Percentiles rank a stretch among this genome's conserved stretches.
Conservation (phyloP, 768 basidiomycete species). For the Tubosaeta sp. region DNA sequence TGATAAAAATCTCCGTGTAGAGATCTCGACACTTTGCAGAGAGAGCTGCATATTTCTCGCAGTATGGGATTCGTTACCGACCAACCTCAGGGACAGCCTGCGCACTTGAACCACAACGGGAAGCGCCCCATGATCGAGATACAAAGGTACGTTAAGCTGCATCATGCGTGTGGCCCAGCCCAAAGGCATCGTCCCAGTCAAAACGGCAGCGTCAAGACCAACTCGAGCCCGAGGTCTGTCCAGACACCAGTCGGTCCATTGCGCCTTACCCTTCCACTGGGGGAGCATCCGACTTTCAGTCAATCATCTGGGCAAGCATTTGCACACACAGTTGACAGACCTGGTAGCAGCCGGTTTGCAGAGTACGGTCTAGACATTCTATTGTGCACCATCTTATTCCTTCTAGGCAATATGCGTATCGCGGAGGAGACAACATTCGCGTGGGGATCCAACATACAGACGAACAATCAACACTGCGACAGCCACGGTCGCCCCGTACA, state of each 20-base stretch:
- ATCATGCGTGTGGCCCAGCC: background rate
- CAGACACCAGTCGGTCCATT: conserved; percentile 54
- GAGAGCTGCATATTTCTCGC: conserved; percentile 49
- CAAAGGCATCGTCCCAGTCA: conserved; percentile 11
- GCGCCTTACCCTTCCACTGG: conserved; percentile 63
- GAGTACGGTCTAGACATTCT: conserved; percentile 35
- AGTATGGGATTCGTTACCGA: conserved; percentile 26
- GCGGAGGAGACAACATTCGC: conserved; percentile 43
- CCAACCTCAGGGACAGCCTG: conserved; percentile 32
- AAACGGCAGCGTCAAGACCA: conserved; percentile 26
- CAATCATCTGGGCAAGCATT: conserved; percentile 15
- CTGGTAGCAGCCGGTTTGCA: conserved; percentile 47
- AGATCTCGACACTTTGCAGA: conserved; percentile 43
- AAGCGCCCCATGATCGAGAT: conserved; percentile 56
- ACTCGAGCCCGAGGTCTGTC: conserved; percentile 61
- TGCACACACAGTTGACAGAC: conserved; percentile 31
- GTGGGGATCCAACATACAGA: conserved; percentile 38
- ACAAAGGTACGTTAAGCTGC: conserved; percentile 35
- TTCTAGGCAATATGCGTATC: conserved; percentile 65
- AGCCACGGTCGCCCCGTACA: conserved; percentile 31
- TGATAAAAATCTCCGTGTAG: conserved; percentile 31
- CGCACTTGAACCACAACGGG: conserved; percentile 49
- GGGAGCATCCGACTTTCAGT: conserved; percentile 42
- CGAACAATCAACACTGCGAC: conserved; percentile 38
- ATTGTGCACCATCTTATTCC: conserved; percentile 9